phyloP scores from a whole-genome alignment of 345 rosid species.

The Aquilaria yunnanensis region DNA sequence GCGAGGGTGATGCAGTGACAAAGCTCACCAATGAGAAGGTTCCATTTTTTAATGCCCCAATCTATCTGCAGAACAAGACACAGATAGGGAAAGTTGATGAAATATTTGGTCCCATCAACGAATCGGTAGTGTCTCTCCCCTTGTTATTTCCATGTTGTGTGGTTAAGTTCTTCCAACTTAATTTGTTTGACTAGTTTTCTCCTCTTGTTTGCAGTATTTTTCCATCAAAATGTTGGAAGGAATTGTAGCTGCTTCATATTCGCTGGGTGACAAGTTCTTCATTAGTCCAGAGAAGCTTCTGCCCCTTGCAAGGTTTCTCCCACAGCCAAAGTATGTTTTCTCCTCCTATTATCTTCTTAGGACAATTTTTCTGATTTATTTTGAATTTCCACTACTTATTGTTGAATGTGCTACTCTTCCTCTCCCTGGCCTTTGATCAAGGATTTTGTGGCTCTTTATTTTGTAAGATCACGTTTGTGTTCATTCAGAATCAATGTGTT shows the following conservation, averaged over 20 bases:
- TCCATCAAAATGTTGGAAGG: slow-evolving; percentile 96
- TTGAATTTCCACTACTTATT: no score
- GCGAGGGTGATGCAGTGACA: slow-evolving; percentile 97
- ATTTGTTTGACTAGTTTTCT: not conserved
- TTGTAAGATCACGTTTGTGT: no score
- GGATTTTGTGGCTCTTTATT: no score
- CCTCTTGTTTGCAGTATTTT: slow-evolving; percentile 37
- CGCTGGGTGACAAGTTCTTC: slow-evolving; percentile 72
- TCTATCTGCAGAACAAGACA: slow-evolving; percentile 80
- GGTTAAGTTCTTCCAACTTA: not conserved
- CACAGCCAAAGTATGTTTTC: slow-evolving; percentile 80
- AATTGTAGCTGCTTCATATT: slow-evolving; percentile 78
- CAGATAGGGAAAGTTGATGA: slow-evolving; percentile 96
- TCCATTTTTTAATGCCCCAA: slow-evolving; percentile 79
- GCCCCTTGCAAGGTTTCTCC: slow-evolving; percentile 81
- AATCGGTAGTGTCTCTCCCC: slow-evolving; percentile 47
- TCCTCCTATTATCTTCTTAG: not conserved
- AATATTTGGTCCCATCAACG: slow-evolving; percentile 94
- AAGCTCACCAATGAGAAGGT: slow-evolving; percentile 77
- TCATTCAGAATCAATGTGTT: no score
- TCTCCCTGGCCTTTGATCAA: no score
- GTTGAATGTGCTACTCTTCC: no score
- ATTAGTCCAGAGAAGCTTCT: slow-evolving; percentile 75
- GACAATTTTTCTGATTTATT: no score
- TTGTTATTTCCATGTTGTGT: not conserved